phyloP scores from a whole-genome alignment of 768 basidiomycete genomes.

The Xanthoconium purpureum region DNA sequence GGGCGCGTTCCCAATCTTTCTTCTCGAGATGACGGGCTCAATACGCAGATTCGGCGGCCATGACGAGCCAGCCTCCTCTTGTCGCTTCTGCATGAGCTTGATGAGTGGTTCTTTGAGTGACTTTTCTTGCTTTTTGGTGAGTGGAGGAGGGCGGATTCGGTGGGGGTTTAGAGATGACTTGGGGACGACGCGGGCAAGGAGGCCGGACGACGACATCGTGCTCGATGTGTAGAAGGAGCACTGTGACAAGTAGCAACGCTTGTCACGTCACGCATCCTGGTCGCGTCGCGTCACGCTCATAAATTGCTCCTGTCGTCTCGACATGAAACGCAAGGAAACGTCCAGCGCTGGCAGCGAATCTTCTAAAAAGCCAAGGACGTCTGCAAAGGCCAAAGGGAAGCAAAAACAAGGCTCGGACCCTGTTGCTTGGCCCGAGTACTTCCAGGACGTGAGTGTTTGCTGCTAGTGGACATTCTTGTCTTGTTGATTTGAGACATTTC shows the following conservation, averaged over 20 bases:
- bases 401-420: slow-evolving; percentile 7
- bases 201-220: slow-evolving; percentile 7
- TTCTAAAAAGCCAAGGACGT: slow-evolving; percentile 18
- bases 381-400: slow-evolving; percentile 16
- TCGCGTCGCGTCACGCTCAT: slow-evolving; percentile 17
- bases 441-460: slow-evolving; percentile 42
- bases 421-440: slow-evolving; percentile 59
- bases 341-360: neutral
- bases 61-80: slow-evolving; percentile 35
- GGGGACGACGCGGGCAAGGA: slow-evolving; percentile 37
- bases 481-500: slow-evolving; percentile 1
- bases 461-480: neutral
- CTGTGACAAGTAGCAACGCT: neutral
- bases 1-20: slow-evolving; percentile 39
- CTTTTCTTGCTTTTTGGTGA: slow-evolving; percentile 31
- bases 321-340: slow-evolving; percentile 16
- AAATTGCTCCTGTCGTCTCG: neutral
- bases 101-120: slow-evolving; percentile 36
- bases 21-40: slow-evolving; percentile 42
- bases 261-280: slow-evolving; percentile 17
- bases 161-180: slow-evolving; percentile 27
- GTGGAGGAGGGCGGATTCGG: slow-evolving; percentile 30
- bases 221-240: neutral
- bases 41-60: slow-evolving; percentile 52
- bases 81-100: slow-evolving; percentile 40